Conservation (phyloP, 163 green algal genomes). For the Scenedesmus sp. region DNA sequence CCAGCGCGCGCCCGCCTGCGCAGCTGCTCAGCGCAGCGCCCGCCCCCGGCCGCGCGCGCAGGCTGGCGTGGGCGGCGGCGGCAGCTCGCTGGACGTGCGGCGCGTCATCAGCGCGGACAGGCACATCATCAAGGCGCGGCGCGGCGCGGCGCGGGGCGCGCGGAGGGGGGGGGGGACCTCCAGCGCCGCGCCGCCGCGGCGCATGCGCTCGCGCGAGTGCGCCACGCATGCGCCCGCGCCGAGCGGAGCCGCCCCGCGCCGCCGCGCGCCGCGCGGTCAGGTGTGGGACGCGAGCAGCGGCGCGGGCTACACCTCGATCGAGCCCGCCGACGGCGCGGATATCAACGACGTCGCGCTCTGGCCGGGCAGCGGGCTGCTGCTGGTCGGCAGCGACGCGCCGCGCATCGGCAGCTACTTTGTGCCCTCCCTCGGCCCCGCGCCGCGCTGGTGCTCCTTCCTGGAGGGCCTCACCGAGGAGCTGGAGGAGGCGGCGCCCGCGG, state of each 20-base stretch:
- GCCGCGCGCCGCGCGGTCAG: too few species aligned
- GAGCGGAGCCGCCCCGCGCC: too few species aligned
- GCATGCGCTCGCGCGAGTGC: too few species aligned
- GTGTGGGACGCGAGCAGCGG: slow-evolving; percentile 80
- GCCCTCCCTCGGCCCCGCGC: slow-evolving; percentile 91
- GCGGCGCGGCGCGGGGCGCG: background rate
- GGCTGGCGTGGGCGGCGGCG: slow-evolving; percentile 18
- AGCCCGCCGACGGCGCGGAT: slow-evolving; percentile 72
- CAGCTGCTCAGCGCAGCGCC: too few species aligned
- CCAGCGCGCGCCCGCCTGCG: too few species aligned
- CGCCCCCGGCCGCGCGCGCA: too few species aligned
- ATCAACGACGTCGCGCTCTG: slow-evolving; percentile 96
- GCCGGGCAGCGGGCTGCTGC: slow-evolving; percentile 73
- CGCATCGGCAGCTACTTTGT: slow-evolving; percentile 89
- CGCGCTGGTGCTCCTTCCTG: slow-evolving; percentile 95
- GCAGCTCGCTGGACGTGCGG: slow-evolving; percentile 32
- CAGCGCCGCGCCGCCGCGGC: too few species aligned
- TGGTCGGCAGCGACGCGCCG: slow-evolving; percentile 84
- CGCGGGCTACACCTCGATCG: slow-evolving; percentile 81
- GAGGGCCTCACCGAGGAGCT: slow-evolving; percentile 98
- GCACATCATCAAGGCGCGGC: slow-evolving; percentile 89
- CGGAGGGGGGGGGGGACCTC: too few species aligned
- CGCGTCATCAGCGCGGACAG: slow-evolving; percentile 87
- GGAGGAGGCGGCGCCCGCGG: slow-evolving; percentile 77
- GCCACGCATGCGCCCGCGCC: too few species aligned